Evolutionary conservation across 768 basidiomycete genomes (phyloP).

Genomic region (Amanita fuliginea): DNA sequence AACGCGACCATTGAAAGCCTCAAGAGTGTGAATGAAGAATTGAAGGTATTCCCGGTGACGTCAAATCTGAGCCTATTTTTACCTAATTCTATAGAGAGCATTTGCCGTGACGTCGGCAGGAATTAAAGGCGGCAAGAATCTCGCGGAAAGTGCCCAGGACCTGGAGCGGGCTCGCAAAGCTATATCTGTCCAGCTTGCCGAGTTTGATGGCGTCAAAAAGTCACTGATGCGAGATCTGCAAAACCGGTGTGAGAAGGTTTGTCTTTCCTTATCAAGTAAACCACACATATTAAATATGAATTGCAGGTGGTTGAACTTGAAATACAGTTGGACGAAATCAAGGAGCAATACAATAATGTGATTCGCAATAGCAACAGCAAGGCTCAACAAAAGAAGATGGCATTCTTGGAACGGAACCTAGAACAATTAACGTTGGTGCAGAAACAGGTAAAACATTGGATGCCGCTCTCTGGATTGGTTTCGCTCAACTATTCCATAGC

Average conservation of each 20-base stretch:
- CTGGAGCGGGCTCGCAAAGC: conserved; percentile 94
- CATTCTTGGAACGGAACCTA: conserved; percentile 92
- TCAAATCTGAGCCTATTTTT: not conserved
- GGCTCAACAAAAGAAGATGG: conserved; percentile 99
- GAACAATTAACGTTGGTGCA: conserved; percentile 93
- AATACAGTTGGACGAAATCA: conserved; percentile 96
- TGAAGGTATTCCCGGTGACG: conserved; percentile 58
- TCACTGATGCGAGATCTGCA: conserved; percentile 97
- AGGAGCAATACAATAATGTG: conserved; percentile 98
- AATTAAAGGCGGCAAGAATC: conserved; percentile 92
- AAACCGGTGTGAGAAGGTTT: conserved; percentile 98
- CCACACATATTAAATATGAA: conserved; percentile 8
- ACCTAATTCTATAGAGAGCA: conserved; percentile 54
- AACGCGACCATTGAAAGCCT: conserved; percentile 84
- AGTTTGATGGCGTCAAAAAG: conserved; percentile 98
- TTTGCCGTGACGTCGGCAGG: conserved; percentile 96
- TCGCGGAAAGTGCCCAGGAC: conserved; percentile 95
- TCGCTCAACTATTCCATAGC: conserved; percentile 31
- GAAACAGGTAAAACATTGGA: conserved; percentile 63
- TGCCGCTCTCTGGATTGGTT: conserved; percentile 8
- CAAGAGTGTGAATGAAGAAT: conserved; percentile 94
- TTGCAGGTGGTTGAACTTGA: conserved; percentile 93
- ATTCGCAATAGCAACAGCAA: conserved; percentile 97
- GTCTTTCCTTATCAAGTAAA: conserved; percentile 9
- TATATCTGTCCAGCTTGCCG: conserved; percentile 94